Conservation (phyloP, 2,329 filamentous ascomycete genomes). For the Alternaria ethzedia region DNA sequence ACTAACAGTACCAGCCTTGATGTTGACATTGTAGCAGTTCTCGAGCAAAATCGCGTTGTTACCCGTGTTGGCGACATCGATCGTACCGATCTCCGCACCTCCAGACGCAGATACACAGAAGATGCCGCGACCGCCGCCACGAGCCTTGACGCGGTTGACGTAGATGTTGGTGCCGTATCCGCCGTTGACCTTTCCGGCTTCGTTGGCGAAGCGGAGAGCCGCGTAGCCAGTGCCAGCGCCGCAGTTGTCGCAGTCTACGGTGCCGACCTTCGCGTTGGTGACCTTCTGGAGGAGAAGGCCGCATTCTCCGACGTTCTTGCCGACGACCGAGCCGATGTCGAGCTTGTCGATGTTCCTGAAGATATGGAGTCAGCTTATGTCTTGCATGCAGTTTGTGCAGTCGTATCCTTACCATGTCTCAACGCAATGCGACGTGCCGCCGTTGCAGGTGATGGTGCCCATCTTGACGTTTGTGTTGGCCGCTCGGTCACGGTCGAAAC, state of each 20-base stretch:
- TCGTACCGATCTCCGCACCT: conserved; percentile 56
- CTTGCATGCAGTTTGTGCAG: not conserved
- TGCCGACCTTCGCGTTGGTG: conserved; percentile 59
- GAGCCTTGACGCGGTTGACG: conserved; percentile 61
- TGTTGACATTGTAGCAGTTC: conserved; percentile 64
- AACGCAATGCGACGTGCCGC: conserved; percentile 63
- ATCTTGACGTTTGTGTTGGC: conserved; percentile 62
- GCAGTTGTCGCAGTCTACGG: conserved; percentile 64
- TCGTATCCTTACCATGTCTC: conserved; percentile 54
- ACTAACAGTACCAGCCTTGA: conserved; percentile 59
- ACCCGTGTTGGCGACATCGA: conserved; percentile 61
- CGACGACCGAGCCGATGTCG: conserved; percentile 60
- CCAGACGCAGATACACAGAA: conserved; percentile 66
- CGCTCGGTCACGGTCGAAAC: conserved; percentile 63
- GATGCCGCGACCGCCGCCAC: conserved; percentile 63
- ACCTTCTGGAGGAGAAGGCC: conserved; percentile 63
- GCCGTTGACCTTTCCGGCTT: conserved; percentile 59
- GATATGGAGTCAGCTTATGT: not conserved
- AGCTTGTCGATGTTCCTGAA: conserved; percentile 62
- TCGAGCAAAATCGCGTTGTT: conserved; percentile 65
- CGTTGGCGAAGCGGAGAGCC: conserved; percentile 64
- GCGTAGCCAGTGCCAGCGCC: conserved; percentile 61
- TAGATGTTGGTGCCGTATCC: conserved; percentile 61
- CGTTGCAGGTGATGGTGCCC: conserved; percentile 59
- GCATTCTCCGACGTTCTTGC: conserved; percentile 62